Base-by-base conservation (phyloP, 371 early-diverging fungal genomes). In the Rhizopus delemar region DNA sequence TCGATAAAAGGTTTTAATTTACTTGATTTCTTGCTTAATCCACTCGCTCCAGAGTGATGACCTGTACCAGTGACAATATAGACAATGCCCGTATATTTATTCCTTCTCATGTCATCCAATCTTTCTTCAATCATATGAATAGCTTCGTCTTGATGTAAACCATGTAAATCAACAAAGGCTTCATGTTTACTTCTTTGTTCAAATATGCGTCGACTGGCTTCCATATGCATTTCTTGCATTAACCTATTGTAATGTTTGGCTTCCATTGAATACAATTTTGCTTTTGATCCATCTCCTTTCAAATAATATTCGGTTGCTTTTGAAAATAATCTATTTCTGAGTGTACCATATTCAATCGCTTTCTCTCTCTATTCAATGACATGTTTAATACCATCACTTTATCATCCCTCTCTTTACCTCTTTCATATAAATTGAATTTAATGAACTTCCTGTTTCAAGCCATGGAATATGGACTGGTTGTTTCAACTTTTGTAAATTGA, bases 121-220 rank as follows among this genome's bases (percentile, higher is more conserved):
- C 80, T 70, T 57, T 80, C 73, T 33, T 83, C 76, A 51, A 84
- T 41, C 41, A 84, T 74, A 34, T 65, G 71, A 29, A 84, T 43
- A 0, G 83, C 81, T 56, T 86, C 86, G 35, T 83, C 82, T 41
- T 80, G 75, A 68, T 84, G 84, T 22, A 86, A 66, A 2, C 86
- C 84, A 69, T 86, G 86, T 5, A 86, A 66, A 70, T 86, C 86
- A 51, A 86, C 71, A 74, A 79, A 85, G 0, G 83, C 75, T 48
- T 80, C 75, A 60, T 71, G 64, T 51, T 75, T 70, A 32, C 83
- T 81, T 41, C 84, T 64, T 3, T 71, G 64, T 12, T 80, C 73
- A 63, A 83, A 82, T 8, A 86, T 86, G 50, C 78, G 75, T 48
- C 75, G 70, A 53, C 84, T 81, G 3, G 85, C 86, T 51, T 80